Evolutionary conservation across 1,284 basidiomycete genomes (phyloP).

Genomic region (Pyrrhoderma noxium): DNA sequence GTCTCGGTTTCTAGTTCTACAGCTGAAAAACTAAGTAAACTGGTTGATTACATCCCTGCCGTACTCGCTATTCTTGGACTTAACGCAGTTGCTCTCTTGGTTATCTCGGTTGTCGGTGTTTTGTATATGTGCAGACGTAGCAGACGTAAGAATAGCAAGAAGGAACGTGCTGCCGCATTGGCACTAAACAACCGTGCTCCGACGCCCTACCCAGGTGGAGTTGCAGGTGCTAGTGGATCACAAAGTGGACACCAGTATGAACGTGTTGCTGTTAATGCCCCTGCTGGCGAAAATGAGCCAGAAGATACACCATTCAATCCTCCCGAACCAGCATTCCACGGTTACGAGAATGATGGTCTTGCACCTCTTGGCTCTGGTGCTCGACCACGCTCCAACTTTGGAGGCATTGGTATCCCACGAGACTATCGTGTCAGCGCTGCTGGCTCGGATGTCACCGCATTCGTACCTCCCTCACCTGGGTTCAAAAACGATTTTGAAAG

Average conservation of each 20-base stretch:
- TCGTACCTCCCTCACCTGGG: conserved; percentile 55
- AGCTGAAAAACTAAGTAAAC: conserved; percentile 47
- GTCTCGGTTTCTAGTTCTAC: conserved; percentile 48
- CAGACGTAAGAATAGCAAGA: conserved; percentile 25
- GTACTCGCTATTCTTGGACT: conserved; percentile 65
- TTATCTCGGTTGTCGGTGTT: conserved; percentile 45
- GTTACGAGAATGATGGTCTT: conserved; percentile 12
- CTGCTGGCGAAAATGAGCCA: conserved; percentile 9
- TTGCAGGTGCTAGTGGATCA: neutral
- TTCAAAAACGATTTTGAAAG: conserved; percentile 43
- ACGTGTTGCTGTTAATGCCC: conserved; percentile 5
- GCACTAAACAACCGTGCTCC: conserved; percentile 8
- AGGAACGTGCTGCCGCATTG: conserved; percentile 1
- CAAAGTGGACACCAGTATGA: conserved; percentile 10
- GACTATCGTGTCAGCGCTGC: conserved; percentile 15
- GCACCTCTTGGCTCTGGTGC: conserved; percentile 14
- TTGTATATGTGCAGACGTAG: conserved; percentile 40
- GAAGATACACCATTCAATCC: conserved; percentile 17
- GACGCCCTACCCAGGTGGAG: conserved; percentile 11
- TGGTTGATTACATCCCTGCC: conserved; percentile 57
- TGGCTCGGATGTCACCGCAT: conserved; percentile 25
- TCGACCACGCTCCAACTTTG: conserved; percentile 12
- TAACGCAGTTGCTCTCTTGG: conserved; percentile 58
- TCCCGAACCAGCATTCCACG: conserved; percentile 17
- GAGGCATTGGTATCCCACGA: conserved; percentile 8